Base-by-base conservation (phyloP, 83 land plant genomes). In the Picea abies region DNA sequence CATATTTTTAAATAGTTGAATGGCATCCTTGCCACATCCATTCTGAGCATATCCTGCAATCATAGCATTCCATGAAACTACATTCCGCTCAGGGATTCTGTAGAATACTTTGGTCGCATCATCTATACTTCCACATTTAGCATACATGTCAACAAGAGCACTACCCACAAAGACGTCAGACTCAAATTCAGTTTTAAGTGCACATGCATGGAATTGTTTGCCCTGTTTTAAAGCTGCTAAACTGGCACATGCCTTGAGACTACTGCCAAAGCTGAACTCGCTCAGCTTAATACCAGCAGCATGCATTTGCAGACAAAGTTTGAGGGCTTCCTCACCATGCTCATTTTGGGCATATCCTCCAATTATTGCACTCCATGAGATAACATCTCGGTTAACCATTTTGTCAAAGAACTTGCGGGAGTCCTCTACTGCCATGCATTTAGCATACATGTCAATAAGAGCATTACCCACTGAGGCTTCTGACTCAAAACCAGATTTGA, bases 331-430 rank as follows among this genome's bases (percentile, higher is more conserved):
- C 20, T 62, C 49, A 25, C 76, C 60, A 81, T 75, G 4, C 17
- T 69, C 83, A 75, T 81, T 66, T 29, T 80, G 86, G 14, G 86
- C 83, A 64, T 85, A 85, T 26, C 79, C 67, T 64, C 66, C 78
- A 56, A 83, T 83, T 47, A 83, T 77, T 17, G 84, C 61, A 47
- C 61, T 83, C 84, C 70, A 76, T 2, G 84, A 63, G 37, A 83
- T 66, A 41, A 64, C 71, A 78, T 83, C 84, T 65, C 56, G 73
- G 16, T 65, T 14, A 23, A 60, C 25, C 17, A 83, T 47, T 68
- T 22, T 60, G 44, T 76, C 80, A 58, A 85, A 85, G 39, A 85
- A 70, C 75, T 12, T 47, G 62, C 7, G 22, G 16, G 86, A 83
- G n/a, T 76, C 83, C 8, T 23, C 68, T n/a, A 65, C 26, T 5